These are phyloP conservation scores for Leishmania braziliensis DNA, from an alignment of 208 protist genomes.

Conservation along the genomic window DNA sequence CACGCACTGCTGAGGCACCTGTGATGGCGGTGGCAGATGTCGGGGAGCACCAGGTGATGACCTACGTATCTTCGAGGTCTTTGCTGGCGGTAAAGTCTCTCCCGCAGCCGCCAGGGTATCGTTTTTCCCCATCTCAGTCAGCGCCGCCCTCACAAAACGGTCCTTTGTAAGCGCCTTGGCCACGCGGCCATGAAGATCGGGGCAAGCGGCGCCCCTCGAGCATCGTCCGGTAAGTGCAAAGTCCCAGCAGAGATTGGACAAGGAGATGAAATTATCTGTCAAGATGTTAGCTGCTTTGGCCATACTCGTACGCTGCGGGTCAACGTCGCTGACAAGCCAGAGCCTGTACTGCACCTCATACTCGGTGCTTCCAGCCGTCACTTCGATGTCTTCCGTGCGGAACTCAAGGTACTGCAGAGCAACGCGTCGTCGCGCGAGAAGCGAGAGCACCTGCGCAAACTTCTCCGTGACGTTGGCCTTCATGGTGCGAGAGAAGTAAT, in stretches of 20 bases:
- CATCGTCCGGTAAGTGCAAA: slow-evolving; percentile 53
- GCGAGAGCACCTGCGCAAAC: slow-evolving; percentile 48
- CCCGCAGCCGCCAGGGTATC: slow-evolving; percentile 16
- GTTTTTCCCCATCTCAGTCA: slow-evolving; percentile 48
- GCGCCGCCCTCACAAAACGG: slow-evolving; percentile 38
- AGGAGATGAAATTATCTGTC: slow-evolving; percentile 59
- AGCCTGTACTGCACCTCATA: slow-evolving; percentile 60
- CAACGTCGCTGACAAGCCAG: slow-evolving; percentile 43
- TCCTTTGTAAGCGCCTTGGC: slow-evolving; percentile 57
- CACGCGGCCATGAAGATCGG: slow-evolving; percentile 46
- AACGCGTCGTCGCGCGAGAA: slow-evolving; percentile 43
- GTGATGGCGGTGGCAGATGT: not conserved
- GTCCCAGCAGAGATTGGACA: slow-evolving; percentile 53
- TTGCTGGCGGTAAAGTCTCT: not conserved
- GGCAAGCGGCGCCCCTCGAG: slow-evolving; percentile 38
- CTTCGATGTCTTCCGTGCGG: slow-evolving; percentile 49
- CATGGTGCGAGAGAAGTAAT: slow-evolving; percentile 63
- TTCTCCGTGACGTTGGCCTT: slow-evolving; percentile 57
- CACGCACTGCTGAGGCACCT: slow-evolving; percentile 6
- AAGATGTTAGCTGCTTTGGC: slow-evolving; percentile 10
- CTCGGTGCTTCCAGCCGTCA: slow-evolving; percentile 44
- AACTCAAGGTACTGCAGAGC: slow-evolving; percentile 60
- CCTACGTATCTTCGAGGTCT: not conserved
- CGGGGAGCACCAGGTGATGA: not conserved
- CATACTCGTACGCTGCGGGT: slow-evolving; percentile 12